phyloP scores from a whole-genome alignment of 2,329 filamentous ascomycete species.

The Diaporthe vaccinii region DNA sequence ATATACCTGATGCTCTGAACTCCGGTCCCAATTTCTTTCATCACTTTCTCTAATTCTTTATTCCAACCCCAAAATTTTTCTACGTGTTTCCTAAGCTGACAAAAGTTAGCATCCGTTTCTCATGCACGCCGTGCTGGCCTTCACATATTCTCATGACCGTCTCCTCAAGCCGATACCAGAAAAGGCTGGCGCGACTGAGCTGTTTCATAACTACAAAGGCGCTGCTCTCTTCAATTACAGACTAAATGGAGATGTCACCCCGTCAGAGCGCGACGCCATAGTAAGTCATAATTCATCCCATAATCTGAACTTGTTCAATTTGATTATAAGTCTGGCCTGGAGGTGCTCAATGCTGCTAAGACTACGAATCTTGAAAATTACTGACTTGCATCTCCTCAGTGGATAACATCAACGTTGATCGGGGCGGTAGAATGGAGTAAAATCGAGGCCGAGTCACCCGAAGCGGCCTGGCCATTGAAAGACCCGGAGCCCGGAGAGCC shows the following conservation, averaged over 20 bases:
- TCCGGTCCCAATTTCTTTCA: too few species aligned
- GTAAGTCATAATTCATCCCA: not conserved
- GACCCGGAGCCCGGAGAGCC: constrained; percentile 59
- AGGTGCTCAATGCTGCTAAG: not conserved
- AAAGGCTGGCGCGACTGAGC: constrained; percentile 50
- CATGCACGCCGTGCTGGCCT: constrained; percentile 65
- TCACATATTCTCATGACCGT: constrained; percentile 68
- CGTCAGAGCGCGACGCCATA: constrained; percentile 59
- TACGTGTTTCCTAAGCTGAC: not conserved
- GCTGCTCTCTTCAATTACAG: constrained; percentile 62
- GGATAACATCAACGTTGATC: constrained; percentile 62
- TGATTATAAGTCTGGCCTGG: too few species aligned
- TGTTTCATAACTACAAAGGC: constrained; percentile 62
- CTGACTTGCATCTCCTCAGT: constrained; percentile 42
- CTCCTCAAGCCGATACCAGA: constrained; percentile 49
- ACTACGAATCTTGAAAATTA: too few species aligned
- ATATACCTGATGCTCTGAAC: too few species aligned
- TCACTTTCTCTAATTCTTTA: not conserved
- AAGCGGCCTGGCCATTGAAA: constrained; percentile 70
- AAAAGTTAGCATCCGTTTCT: constrained; percentile 60
- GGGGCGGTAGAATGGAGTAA: constrained; percentile 60
- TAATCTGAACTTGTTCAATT: too few species aligned
- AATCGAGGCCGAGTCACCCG: constrained; percentile 56
- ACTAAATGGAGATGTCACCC: constrained; percentile 52
- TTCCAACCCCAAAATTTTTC: not conserved